Evolutionary conservation across 257 asterid species (phyloP).

Genomic region (Scutellaria barbata): DNA sequence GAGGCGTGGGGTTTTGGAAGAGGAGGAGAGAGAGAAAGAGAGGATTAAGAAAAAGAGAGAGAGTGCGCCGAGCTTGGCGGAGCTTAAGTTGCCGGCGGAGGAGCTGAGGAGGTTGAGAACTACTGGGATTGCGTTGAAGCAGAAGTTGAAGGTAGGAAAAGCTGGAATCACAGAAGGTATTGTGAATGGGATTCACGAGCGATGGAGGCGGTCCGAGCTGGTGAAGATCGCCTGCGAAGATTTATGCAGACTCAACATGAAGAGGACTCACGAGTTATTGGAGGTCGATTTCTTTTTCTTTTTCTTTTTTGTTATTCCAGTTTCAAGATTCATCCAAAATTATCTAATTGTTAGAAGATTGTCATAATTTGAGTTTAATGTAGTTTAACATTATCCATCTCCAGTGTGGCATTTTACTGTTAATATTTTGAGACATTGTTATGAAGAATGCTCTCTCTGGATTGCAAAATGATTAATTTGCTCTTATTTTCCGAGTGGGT

Average conservation of each 20-base stretch:
- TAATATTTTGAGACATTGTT: not conserved
- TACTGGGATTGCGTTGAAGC: slow-evolving; percentile 65
- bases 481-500: not conserved
- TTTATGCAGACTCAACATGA: slow-evolving; percentile 88
- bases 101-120: slow-evolving; percentile 79
- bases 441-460: slow-evolving; percentile 30
- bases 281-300: slow-evolving; percentile 57
- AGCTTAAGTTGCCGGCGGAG: slow-evolving; percentile 61
- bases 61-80: slow-evolving; percentile 77
- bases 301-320: not conserved
- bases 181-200: slow-evolving; percentile 94
- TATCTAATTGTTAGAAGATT: not conserved
- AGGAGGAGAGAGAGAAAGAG: slow-evolving; percentile 73
- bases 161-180: slow-evolving; percentile 96
- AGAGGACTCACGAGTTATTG: slow-evolving; percentile 88
- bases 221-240: slow-evolving; percentile 88
- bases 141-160: slow-evolving; percentile 81
- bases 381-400: not conserved
- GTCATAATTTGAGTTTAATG: slow-evolving; percentile 12
- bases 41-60: slow-evolving; percentile 56
- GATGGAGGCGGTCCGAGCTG: slow-evolving; percentile 87
- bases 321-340: not conserved
- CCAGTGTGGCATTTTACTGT: slow-evolving; percentile 18
- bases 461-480: not conserved
- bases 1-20: slow-evolving; percentile 58